Conservation (phyloP, 225 moss, liverwort and hornwort genomes). For the Pleurozium schreberi region DNA sequence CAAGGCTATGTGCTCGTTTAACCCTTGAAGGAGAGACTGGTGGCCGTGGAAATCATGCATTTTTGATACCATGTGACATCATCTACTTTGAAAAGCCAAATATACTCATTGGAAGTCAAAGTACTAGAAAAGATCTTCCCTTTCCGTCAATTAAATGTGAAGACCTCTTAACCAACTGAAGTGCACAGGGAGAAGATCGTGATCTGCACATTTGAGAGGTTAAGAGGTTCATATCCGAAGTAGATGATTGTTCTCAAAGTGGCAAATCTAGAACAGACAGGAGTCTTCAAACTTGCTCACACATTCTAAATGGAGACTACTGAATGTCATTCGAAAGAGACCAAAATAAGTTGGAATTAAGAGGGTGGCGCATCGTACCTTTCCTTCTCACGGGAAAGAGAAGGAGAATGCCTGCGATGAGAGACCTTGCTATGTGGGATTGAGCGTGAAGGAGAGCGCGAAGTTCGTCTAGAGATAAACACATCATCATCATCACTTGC, state of each 20-base stretch:
- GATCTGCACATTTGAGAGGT: slow-evolving; percentile 37
- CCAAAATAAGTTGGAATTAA: slow-evolving; percentile 5
- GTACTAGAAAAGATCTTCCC: too few species aligned
- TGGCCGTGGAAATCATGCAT: too few species aligned
- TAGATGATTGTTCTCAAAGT: background rate
- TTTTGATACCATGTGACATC: too few species aligned
- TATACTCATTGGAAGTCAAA: too few species aligned
- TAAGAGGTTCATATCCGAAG: slow-evolving; percentile 13
- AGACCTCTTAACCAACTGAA: slow-evolving; percentile 28
- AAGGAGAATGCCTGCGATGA: slow-evolving; percentile 99
- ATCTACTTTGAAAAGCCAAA: too few species aligned
- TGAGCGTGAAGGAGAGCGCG: slow-evolving; percentile 99
- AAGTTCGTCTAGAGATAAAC: slow-evolving; percentile 99
- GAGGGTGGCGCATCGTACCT: slow-evolving; percentile 91
- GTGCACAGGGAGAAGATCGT: slow-evolving; percentile 17
- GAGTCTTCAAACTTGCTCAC: background rate
- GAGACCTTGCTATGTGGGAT: slow-evolving; percentile 98
- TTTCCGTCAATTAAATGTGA: slow-evolving; percentile 5
- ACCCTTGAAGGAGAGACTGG: too few species aligned
- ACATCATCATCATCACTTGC: slow-evolving; percentile 99
- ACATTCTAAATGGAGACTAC: background rate
- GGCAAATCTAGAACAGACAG: background rate
- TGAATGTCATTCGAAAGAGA: background rate
- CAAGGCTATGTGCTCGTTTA: too few species aligned
- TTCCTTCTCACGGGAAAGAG: slow-evolving; percentile 99